These are phyloP conservation scores for Dactylellina haptotyla DNA, from an alignment of 2,329 filamentous ascomycete genomes.

Conservation along the genomic window DNA sequence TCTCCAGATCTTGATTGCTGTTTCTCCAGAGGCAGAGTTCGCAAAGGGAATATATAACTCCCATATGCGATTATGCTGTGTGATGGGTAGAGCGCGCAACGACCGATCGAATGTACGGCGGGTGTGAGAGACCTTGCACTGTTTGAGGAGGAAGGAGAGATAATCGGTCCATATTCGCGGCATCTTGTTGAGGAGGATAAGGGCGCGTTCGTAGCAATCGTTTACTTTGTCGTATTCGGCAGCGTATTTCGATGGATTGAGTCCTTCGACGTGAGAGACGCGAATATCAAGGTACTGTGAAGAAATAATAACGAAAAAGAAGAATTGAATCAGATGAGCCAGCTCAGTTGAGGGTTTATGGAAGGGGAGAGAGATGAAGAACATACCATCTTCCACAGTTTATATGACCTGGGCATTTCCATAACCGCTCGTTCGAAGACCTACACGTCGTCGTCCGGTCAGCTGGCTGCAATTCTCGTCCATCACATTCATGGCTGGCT, in stretches of 20 bases:
- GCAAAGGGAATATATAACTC: constrained; percentile 89
- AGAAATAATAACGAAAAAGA: background rate
- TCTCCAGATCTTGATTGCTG: constrained; percentile 91
- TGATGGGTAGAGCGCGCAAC: constrained; percentile 87
- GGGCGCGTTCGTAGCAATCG: constrained; percentile 87
- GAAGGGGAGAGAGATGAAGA: constrained; percentile 1
- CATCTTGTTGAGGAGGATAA: constrained; percentile 98
- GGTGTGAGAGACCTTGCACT: constrained; percentile 89
- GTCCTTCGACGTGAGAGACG: constrained; percentile 79
- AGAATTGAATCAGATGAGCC: background rate
- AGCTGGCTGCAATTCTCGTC: background rate
- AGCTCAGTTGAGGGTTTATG: constrained; percentile 52
- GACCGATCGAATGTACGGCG: constrained; percentile 91
- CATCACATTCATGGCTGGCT: constrained; percentile 56
- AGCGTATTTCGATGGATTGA: constrained; percentile 82
- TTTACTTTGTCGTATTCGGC: constrained; percentile 93
- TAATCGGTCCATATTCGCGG: constrained; percentile 99
- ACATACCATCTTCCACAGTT: constrained; percentile 91
- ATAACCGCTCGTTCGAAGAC: constrained; percentile 90
- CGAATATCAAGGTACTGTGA: constrained; percentile 83
- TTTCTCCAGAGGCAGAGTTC: constrained; percentile 86
- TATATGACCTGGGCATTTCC: constrained; percentile 92
- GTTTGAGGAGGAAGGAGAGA: constrained; percentile 85
- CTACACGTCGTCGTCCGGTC: constrained; percentile 51
- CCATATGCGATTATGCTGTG: constrained; percentile 97